These are phyloP conservation scores for Acanthochlamys bracteata DNA, from an alignment of 106 monocot species.

Conservation along the genomic window DNA sequence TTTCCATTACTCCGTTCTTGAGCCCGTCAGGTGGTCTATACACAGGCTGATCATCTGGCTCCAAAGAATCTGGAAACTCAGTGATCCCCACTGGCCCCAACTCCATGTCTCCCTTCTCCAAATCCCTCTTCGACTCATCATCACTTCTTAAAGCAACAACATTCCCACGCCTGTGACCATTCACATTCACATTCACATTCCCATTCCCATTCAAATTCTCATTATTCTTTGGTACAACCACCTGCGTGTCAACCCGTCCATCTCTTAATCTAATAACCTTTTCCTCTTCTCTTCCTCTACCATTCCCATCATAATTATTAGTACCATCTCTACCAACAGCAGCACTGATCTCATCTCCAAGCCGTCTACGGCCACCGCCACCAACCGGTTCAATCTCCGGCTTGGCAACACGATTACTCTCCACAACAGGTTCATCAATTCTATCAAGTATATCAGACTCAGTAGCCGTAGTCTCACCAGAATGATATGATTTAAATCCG, in stretches of 20 bases:
- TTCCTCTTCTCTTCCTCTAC: background rate
- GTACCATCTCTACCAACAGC: slow-evolving; percentile 2
- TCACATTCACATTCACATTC: background rate
- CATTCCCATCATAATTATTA: background rate
- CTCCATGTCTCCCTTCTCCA: slow-evolving; percentile 14
- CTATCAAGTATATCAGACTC: slow-evolving; percentile 4
- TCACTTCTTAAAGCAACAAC: background rate
- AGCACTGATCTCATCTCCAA: too few species aligned
- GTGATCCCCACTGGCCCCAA: slow-evolving; percentile 51
- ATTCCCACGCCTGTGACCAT: background rate
- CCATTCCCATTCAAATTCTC: background rate
- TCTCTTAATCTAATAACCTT: background rate
- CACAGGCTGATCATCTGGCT: slow-evolving; percentile 20
- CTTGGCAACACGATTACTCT: slow-evolving; percentile 6
- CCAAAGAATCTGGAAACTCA: slow-evolving; percentile 34
- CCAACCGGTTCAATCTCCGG: slow-evolving; percentile 25
- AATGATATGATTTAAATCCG: slow-evolving; percentile 62
- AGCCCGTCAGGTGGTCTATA: slow-evolving; percentile 19
- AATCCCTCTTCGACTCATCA: slow-evolving; percentile 3
- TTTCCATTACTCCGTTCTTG: slow-evolving; percentile 40
- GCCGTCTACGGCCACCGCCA: slow-evolving; percentile 19
- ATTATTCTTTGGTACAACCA: background rate
- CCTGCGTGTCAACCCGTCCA: background rate
- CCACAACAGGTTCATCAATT: slow-evolving; percentile 4
- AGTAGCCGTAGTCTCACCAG: slow-evolving; percentile 47